A percentile compares a stretch with the other conserved stretches of the same genome.
These are phyloP conservation scores for Bryum argenteum DNA, from an alignment of 225 moss, liverwort and hornwort genomes.

Conservation along the genomic window DNA sequence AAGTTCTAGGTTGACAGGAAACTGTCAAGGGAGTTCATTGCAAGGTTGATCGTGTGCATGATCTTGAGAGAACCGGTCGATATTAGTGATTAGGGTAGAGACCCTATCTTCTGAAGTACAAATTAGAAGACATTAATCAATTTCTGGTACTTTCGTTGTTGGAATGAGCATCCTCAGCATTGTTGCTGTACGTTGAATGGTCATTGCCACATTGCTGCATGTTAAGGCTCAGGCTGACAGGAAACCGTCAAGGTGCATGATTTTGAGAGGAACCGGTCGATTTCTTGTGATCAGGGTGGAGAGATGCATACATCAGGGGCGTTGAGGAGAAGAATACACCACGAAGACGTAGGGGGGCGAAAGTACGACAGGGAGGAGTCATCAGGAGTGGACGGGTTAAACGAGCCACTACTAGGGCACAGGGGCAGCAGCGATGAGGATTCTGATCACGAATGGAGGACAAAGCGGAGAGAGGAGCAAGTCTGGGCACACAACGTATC, in stretches of 20 bases:
- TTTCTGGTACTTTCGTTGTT: too few relatives aligned
- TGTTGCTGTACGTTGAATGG: too few relatives aligned
- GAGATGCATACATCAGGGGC: slow-evolving; percentile 75
- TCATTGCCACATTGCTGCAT: too few relatives aligned
- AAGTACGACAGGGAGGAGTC: slow-evolving; percentile 69
- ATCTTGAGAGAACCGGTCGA: too few relatives aligned
- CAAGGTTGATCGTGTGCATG: too few relatives aligned
- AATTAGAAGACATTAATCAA: too few relatives aligned
- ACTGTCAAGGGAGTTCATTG: too few relatives aligned
- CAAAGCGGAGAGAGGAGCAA: slow-evolving; percentile 66
- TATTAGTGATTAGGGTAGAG: slow-evolving; percentile 9
- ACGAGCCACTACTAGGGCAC: slow-evolving; percentile 71
- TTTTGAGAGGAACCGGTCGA: too few relatives aligned
- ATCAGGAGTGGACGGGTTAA: slow-evolving; percentile 68
- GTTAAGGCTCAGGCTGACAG: too few relatives aligned
- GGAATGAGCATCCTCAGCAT: too few relatives aligned
- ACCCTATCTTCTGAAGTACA: neutral
- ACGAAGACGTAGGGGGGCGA: slow-evolving; percentile 83
- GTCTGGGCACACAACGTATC: slow-evolving; percentile 82
- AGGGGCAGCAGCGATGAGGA: slow-evolving; percentile 66
- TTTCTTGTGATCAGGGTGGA: slow-evolving; percentile 9
- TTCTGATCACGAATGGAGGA: slow-evolving; percentile 47
- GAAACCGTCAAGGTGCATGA: too few relatives aligned
- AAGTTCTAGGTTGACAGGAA: too few relatives aligned
- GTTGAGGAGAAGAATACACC: slow-evolving; percentile 84